Evolutionary conservation across 2,329 filamentous ascomycete species (phyloP), one percentile per base, ranked within the genome.

Genomic region (Neofusicoccum laricinum): DNA sequence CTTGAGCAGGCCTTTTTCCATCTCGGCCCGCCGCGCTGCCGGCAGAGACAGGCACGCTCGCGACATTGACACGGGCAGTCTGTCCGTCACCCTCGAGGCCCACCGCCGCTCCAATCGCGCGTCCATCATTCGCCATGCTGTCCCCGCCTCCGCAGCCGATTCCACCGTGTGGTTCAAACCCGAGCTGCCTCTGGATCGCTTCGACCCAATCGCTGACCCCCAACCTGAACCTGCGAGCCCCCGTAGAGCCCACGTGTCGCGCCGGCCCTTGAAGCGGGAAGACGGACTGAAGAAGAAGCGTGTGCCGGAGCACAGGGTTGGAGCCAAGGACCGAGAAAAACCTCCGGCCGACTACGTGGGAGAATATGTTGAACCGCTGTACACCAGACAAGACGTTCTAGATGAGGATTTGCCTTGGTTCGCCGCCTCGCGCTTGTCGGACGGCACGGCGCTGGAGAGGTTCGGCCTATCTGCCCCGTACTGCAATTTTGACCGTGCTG

Each of bases 81-180:
- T 66, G 14, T 14, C 41, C 12, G 64, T 53, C 15, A 80, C 79
- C 5, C 71, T 80, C 36, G 75, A 78, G 63, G 77, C 77, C 25
- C 79, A 80, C 67, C 77, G 78, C 45, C 67, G 68, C 12, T 69
- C 70, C 11, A 81, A 81, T 67, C 72, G 74, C 50, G 71, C 71
- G 40, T 69, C 50, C 11, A 15, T 64, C 19, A 15, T 64, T 7
- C 62, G 30, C 50, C 46, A 21, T 7, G 5, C 40, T 6, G 30
- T 8, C 55, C 25, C 40, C 6, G 5, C 7, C n/a, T 10, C 15
- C n/a, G 12, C 12, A 7, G 15, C 12, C 4, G 17, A n/a, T 15
- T 30, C 17, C 15, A 15, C 17, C 21, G 40, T 41, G 14, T 45
- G 21, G 19, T 46, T 59, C 40, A 45, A 21, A 14, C 55, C 55